These are phyloP conservation scores for Boeremia lycopersici DNA, from an alignment of 2,329 filamentous ascomycete species.

Conservation along the genomic window DNA sequence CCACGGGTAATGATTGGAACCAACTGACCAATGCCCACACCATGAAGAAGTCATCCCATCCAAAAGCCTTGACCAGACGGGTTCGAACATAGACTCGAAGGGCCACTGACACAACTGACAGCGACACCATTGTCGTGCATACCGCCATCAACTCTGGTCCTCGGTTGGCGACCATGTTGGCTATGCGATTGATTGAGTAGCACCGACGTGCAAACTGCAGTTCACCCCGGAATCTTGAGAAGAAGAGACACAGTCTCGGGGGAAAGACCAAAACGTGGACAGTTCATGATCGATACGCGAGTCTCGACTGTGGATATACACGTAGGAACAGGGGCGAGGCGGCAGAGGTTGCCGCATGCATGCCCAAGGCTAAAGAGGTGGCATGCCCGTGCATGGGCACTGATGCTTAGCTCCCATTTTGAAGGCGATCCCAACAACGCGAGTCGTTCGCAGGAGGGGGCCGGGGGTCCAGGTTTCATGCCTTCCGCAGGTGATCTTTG, in stretches of 20 bases:
- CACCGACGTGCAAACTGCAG: slow-evolving; percentile 17
- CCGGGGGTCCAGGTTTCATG: slow-evolving; percentile 1
- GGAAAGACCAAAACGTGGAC: slow-evolving; percentile 21
- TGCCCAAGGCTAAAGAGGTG: slow-evolving; percentile 9
- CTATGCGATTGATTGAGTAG: slow-evolving; percentile 1
- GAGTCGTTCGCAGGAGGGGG: not conserved
- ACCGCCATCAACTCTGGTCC: slow-evolving; percentile 41
- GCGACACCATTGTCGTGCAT: slow-evolving; percentile 47
- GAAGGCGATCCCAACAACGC: not conserved
- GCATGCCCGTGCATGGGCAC: slow-evolving; percentile 1
- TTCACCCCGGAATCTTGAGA: slow-evolving; percentile 20
- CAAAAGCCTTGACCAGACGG: slow-evolving; percentile 48
- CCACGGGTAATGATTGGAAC: not conserved
- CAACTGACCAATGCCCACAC: slow-evolving; percentile 33
- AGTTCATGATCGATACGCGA: not conserved
- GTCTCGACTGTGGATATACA: slow-evolving; percentile 13
- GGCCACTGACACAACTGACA: slow-evolving; percentile 48
- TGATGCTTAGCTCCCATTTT: not conserved
- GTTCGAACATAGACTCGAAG: slow-evolving; percentile 52
- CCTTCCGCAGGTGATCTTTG: slow-evolving; percentile 8
- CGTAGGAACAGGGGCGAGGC: slow-evolving; percentile 10
- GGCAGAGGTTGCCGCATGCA: slow-evolving; percentile 6
- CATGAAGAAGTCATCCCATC: slow-evolving; percentile 45
- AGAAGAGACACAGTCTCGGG: slow-evolving; percentile 18
- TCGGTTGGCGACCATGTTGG: slow-evolving; percentile 36